Percentiles rank a stretch among this genome's conserved stretches.
These are phyloP conservation scores for Globisporangium nagaii DNA, from an alignment of 352 stramenopile species.

Conservation along the genomic window DNA sequence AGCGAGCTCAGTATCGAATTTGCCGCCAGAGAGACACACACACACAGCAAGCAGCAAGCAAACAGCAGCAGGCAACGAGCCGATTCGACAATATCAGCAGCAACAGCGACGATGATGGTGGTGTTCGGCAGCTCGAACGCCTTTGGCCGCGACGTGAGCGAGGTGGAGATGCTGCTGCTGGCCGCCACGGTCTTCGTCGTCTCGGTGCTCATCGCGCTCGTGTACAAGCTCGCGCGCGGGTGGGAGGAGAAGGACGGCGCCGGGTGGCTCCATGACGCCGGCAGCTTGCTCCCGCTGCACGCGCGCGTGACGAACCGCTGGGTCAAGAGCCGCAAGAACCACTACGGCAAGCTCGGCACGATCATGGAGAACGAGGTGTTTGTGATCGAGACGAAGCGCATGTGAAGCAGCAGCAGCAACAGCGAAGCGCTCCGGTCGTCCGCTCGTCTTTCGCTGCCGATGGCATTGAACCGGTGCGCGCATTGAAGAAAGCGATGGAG, in stretches of 20 bases:
- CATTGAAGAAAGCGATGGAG: too few relatives aligned
- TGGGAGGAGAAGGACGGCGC: conserved; percentile 53
- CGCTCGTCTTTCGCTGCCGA: too few relatives aligned
- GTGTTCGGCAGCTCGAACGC: conserved; percentile 69
- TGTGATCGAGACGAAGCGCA: conserved; percentile 54
- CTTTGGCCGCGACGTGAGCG: conserved; percentile 64
- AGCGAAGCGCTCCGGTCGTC: too few relatives aligned
- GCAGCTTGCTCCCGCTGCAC: conserved; percentile 36
- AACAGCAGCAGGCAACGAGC: background rate
- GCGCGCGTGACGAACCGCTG: conserved; percentile 49
- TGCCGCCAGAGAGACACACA: background rate
- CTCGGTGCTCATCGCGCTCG: conserved; percentile 62
- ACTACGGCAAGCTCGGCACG: conserved; percentile 63
- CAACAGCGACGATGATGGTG: conserved; percentile 38
- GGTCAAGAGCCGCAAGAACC: conserved; percentile 54
- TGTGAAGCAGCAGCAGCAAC: conserved; percentile 25
- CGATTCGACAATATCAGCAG: background rate
- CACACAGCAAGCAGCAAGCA: background rate
- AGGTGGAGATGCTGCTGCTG: conserved; percentile 65
- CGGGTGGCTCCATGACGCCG: conserved; percentile 9
- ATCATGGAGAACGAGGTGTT: conserved; percentile 70
- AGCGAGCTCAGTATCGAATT: conserved; percentile 6
- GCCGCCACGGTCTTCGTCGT: conserved; percentile 65
- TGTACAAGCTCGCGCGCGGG: conserved; percentile 69
- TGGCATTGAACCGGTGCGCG: too few relatives aligned